These are phyloP conservation scores for Aureobasidium pullulans DNA, from an alignment of 2,329 filamentous ascomycete species.

Conservation along the genomic window DNA sequence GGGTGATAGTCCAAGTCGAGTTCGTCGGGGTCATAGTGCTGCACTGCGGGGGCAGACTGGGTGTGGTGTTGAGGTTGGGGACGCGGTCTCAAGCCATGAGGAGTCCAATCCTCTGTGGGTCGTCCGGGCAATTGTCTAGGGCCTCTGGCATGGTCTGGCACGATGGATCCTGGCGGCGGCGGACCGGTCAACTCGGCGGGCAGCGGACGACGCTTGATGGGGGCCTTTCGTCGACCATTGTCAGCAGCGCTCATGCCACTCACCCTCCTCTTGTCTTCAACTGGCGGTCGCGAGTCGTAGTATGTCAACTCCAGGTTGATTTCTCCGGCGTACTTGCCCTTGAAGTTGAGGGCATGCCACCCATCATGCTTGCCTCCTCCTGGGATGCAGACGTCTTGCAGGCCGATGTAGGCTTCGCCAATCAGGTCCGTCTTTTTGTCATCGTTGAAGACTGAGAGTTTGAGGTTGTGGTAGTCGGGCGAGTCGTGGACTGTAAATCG, in stretches of 20 bases:
- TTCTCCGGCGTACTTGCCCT: conserved; percentile 92
- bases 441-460: conserved; percentile 94
- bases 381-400: conserved; percentile 70
- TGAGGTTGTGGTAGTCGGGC: conserved; percentile 90
- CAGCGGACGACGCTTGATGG: conserved; percentile 75
- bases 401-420: conserved; percentile 83
- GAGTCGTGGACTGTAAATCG: conserved; percentile 95
- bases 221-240: conserved; percentile 43
- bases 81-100: conserved; percentile 3
- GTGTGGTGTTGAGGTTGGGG: neutral
- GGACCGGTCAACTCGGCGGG: conserved; percentile 43
- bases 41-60: conserved; percentile 4
- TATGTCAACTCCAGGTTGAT: conserved; percentile 92
- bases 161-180: neutral
- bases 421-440: conserved; percentile 97
- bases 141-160: conserved; percentile 9
- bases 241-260: conserved; percentile 30
- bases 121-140: conserved; percentile 2
- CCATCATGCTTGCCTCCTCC: conserved; percentile 91
- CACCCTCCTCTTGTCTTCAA: conserved; percentile 48
- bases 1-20: conserved; percentile 10
- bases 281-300: conserved; percentile 82
- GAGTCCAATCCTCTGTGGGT: conserved; percentile 7
- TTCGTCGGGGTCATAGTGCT: conserved; percentile 4
- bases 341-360: conserved; percentile 83